Conservation (phyloP, 2,329 filamentous ascomycete species). For the Trichoderma atroviride region DNA sequence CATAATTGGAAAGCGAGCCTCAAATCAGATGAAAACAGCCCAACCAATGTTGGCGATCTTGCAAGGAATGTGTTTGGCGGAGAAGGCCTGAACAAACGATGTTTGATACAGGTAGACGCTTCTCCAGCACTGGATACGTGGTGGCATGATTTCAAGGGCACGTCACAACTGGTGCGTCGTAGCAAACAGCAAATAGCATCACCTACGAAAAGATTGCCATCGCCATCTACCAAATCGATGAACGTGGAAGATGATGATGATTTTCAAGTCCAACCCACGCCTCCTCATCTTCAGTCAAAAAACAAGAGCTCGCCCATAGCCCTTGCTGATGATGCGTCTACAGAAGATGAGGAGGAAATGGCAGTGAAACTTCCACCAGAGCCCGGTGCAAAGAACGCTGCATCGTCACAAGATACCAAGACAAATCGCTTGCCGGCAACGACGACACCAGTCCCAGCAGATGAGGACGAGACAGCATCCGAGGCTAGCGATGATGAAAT, state of each 20-base stretch:
- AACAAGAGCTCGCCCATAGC: slow-evolving; percentile 31
- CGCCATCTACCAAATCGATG: slow-evolving; percentile 30
- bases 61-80: slow-evolving; percentile 47
- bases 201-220: slow-evolving; percentile 21
- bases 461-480: slow-evolving; percentile 49
- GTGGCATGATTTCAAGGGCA: slow-evolving; percentile 51
- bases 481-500: slow-evolving; percentile 42
- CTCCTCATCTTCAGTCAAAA: slow-evolving; percentile 42
- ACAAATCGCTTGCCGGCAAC: slow-evolving; percentile 18
- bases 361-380: slow-evolving; percentile 31
- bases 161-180: slow-evolving; percentile 32
- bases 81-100: slow-evolving; percentile 38
- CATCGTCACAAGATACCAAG: slow-evolving; percentile 29
- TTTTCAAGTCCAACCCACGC: slow-evolving; percentile 55
- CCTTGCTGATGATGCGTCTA: slow-evolving; percentile 37
- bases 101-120: slow-evolving; percentile 37
- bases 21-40: slow-evolving; percentile 31
- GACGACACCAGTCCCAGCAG: slow-evolving; percentile 22
- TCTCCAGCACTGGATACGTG: slow-evolving; percentile 49
- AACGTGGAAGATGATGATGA: slow-evolving; percentile 52
- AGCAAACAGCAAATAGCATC: slow-evolving; percentile 29
- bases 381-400: slow-evolving; percentile 29
- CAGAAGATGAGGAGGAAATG: slow-evolving; percentile 39
- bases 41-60: slow-evolving; percentile 42
- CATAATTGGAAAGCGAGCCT: slow-evolving; percentile 43